Evolutionary conservation across 169 alveolate genomes (phyloP), one percentile per base, ranked within the genome.

Genomic region (Pseudocohnilembus persalinus): DNA sequence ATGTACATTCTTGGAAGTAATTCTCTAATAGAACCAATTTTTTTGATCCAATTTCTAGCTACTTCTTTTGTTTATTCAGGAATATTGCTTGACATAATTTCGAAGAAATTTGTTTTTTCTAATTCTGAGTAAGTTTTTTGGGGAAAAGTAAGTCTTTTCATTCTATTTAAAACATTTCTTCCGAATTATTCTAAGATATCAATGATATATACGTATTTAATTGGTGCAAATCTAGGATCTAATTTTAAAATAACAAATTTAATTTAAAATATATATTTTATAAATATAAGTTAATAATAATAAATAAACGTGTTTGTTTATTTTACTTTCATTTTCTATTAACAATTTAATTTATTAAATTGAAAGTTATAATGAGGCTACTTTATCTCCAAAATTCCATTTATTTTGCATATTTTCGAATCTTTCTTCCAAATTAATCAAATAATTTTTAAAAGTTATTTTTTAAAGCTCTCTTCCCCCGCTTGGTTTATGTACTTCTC

Each of bases 21-120:
- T 81, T 86, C 90, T 80, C 90, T 79, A n/a, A 86, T 86, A 6
- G 90, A 86, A 31, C 90, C 83, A 29, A 86, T 78, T 76, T 86
- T 86, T 74, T 65, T 86, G 6, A 86, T 29, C 90, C 90, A 86
- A 75, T 86, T 86, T 86, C 87, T 86, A 11, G 87, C 83, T 29
- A 86, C 80, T 86, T 86, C 90, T 86, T 83, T 31, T 28, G 87
- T 82, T 31, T 73, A 79, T 86, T 86, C 90, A 30, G 86, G 83
- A 32, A 86, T 80, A 64, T 86, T 86, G 16, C 87, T 68, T 77
- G 87, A 86, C 16, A 75, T 68, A 0, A 86, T 83, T 24, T 82
- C 79, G 6, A 73, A 64, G 20, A 86, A 74, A 64, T 83, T 86
- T 24, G 80, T 68, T 31, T 81, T 83, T 74, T 83, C 63, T 11